Percentiles rank a stretch among this genome's conserved stretches.
These are phyloP conservation scores for Ettlia oleoabundans DNA, from an alignment of 139 green algal genomes.

Conservation along the genomic window DNA sequence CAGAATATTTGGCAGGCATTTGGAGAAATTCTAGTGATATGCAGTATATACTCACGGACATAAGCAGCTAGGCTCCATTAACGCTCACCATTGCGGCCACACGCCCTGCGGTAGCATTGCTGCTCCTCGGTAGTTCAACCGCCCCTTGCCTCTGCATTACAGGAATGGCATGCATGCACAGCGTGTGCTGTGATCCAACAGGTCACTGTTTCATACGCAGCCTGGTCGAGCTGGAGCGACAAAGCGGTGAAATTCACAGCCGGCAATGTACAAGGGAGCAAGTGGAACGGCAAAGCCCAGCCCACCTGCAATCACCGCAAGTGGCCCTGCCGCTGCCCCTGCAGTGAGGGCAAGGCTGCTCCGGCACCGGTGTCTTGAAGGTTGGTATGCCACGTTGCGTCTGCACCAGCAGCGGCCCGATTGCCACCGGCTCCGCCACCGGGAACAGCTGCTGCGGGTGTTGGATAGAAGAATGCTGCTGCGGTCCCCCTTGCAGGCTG, in stretches of 20 bases:
- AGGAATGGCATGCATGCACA: no score
- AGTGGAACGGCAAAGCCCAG: not conserved
- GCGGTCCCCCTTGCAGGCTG: not conserved
- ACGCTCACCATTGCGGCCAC: slow-evolving; percentile 47
- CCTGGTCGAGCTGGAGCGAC: no score
- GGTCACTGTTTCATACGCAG: no score
- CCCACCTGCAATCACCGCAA: slow-evolving; percentile 44
- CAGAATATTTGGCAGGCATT: no score
- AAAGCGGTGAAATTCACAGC: no score
- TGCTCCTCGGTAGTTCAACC: slow-evolving; percentile 39
- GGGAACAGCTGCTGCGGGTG: slow-evolving; percentile 22
- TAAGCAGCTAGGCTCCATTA: no score
- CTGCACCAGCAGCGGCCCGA: slow-evolving; percentile 32
- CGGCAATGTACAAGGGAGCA: not conserved
- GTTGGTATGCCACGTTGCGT: slow-evolving; percentile 29
- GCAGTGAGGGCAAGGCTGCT: slow-evolving; percentile 39
- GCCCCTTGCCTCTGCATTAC: slow-evolving; percentile 45
- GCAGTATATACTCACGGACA: not conserved
- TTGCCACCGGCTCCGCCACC: not conserved
- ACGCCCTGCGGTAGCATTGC: slow-evolving; percentile 46
- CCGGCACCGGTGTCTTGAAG: not conserved
- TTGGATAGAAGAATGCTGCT: slow-evolving; percentile 25
- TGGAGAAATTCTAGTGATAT: not conserved
- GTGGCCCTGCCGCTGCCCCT: slow-evolving; percentile 35
- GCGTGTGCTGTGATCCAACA: no score